These are phyloP conservation scores for Pseudogymnoascus sp. DNA, from an alignment of 2,329 filamentous ascomycete species.

Conservation along the genomic window DNA sequence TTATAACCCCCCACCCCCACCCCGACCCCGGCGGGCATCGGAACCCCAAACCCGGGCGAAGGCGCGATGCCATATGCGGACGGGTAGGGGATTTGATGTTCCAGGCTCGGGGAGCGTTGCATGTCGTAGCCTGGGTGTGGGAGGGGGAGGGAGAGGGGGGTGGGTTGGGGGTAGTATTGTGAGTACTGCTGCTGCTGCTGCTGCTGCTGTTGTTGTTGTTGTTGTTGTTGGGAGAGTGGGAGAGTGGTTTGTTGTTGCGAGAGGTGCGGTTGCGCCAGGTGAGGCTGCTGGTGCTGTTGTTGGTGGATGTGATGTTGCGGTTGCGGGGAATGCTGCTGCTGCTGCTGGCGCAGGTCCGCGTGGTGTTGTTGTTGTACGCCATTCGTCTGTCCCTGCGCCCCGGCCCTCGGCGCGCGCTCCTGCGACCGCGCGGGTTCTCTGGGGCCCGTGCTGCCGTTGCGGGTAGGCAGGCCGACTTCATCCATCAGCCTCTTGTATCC, in stretches of 20 bases:
- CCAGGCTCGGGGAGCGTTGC: neutral
- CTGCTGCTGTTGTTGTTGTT: no score
- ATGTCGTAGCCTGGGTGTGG: neutral
- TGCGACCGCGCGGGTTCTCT: constrained; percentile 29
- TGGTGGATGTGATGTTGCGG: constrained; percentile 41
- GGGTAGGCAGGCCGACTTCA: constrained; percentile 71
- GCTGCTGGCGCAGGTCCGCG: constrained; percentile 35
- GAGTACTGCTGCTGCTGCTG: neutral
- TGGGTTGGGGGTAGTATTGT: neutral
- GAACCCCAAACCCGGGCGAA: neutral
- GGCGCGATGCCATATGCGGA: neutral
- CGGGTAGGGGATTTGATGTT: neutral
- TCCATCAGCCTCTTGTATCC: constrained; percentile 99
- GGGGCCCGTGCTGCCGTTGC: constrained; percentile 35
- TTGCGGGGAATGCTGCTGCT: constrained; percentile 35
- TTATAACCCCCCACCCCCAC: neutral
- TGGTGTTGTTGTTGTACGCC: constrained; percentile 35
- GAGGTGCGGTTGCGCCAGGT: constrained; percentile 15
- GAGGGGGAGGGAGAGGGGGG: neutral
- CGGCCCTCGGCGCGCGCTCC: constrained; percentile 30
- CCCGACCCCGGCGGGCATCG: no score
- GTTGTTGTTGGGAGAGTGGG: neutral
- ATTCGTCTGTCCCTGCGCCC: constrained; percentile 39
- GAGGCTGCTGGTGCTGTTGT: constrained; percentile 38
- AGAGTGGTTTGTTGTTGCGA: neutral